Evolutionary conservation across 345 rosid species (phyloP).

Genomic region (Linum lewisii): DNA sequence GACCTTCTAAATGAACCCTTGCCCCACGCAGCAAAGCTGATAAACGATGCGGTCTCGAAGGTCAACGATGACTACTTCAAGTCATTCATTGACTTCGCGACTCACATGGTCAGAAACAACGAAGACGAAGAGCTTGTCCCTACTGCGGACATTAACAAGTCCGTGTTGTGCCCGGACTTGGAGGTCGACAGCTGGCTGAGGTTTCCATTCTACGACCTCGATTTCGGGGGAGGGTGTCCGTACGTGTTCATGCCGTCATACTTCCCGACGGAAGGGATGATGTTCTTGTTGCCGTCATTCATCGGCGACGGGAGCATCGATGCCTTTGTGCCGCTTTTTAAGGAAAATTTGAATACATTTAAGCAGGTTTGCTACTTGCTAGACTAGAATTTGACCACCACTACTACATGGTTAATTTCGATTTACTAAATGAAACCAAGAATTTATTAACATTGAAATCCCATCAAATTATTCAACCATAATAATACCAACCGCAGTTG

Average conservation of each 20-base stretch:
- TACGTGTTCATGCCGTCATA: slow-evolving; percentile 24
- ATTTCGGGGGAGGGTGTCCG: slow-evolving; percentile 25
- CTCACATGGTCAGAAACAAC: background rate
- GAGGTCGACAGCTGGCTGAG: slow-evolving; percentile 31
- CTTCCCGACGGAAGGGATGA: slow-evolving; percentile 19
- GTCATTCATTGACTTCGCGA: slow-evolving; percentile 23
- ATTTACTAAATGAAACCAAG: too few species aligned
- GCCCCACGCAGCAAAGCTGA: slow-evolving; percentile 19
- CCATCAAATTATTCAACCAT: too few species aligned
- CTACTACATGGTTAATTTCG: too few species aligned
- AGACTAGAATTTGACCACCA: background rate
- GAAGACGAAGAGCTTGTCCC: slow-evolving; percentile 7
- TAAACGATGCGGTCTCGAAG: slow-evolving; percentile 17
- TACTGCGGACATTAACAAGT: background rate
- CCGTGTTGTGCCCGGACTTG: slow-evolving; percentile 18
- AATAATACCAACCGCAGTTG: too few species aligned
- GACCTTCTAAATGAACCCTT: slow-evolving; percentile 20
- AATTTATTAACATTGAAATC: too few species aligned
- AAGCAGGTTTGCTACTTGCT: slow-evolving; percentile 12
- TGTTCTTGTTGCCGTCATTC: slow-evolving; percentile 19
- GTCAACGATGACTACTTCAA: slow-evolving; percentile 19
- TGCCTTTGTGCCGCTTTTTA: slow-evolving; percentile 20
- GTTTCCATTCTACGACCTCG: slow-evolving; percentile 27
- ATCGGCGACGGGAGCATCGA: slow-evolving; percentile 24
- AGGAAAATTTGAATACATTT: slow-evolving; percentile 14